Base-by-base conservation (phyloP, 2,329 filamentous ascomycete species). In the Phyllosticta ampelicida region DNA sequence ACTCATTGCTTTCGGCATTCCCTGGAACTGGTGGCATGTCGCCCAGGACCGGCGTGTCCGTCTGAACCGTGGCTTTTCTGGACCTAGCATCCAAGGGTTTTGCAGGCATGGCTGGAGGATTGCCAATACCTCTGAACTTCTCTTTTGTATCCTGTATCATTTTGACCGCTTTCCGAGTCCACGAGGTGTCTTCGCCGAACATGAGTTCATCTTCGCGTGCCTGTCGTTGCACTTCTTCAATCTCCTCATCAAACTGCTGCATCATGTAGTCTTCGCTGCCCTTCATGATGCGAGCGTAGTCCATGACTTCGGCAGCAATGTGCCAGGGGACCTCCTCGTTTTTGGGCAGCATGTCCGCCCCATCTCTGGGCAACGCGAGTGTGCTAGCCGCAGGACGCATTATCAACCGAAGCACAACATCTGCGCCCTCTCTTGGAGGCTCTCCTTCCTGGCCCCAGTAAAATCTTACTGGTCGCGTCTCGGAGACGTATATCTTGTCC, bases 201-300 rank as follows among this genome's bases (percentile, higher is more conserved):
- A 96, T 81, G 30, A 94, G 75, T 73, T 96, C 89, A 68, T 99
- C 94, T 70, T 96, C 90, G 63, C 85, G 84, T 66, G 90, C 90
- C 73, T 95, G 90, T 61, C 79, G 78, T 60, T 83, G 75, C 21
- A 99, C 76, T 18, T 89, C 85, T 48, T 81, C 76, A 36, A 96
- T 85, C 69, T 97, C 92, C 44, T 82, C 76, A 62, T 95, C 84
- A 65, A 86, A 92, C 68, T 97, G 88, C 56, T 83, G 78, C 11
- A 77, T 70, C 86, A 99, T 92, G 69, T 99, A 99, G 30, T 87
- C 85, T 65, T 87, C 84, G 4, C 89, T 92, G 6, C 91, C 94
- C 69, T 92, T 95, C 89, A 99, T 96, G 58, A 97, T 86, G 48
- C 91, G 84, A 16, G 91, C 90, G 71, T 96, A 99, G 69, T 99